These are phyloP conservation scores for Suhomyces coccinellae DNA, from an alignment of 1,139 yeast species.

Conservation along the genomic window DNA sequence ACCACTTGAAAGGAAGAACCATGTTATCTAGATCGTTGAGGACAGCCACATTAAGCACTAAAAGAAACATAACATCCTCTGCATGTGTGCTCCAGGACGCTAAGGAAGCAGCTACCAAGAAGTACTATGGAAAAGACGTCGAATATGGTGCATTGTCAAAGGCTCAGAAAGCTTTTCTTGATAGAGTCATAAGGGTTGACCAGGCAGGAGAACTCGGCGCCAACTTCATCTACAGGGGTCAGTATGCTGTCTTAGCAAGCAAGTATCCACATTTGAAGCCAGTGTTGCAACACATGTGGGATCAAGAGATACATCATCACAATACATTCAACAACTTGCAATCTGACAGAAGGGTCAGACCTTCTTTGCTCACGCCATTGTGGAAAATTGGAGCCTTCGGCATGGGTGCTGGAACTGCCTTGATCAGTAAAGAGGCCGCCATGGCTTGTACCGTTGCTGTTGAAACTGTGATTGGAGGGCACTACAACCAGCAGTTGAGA, in stretches of 20 bases:
- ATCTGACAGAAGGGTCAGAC: constrained; percentile 77
- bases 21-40: constrained; percentile 8
- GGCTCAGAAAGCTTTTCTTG: constrained; percentile 71
- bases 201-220: constrained; percentile 99
- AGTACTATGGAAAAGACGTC: constrained; percentile 25
- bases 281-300: constrained; percentile 94
- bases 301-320: constrained; percentile 91
- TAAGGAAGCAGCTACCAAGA: constrained; percentile 18
- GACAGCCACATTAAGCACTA: not conserved
- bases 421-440: constrained; percentile 91
- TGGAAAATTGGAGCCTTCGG: constrained; percentile 93
- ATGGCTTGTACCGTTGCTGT: constrained; percentile 99
- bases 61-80: constrained; percentile 1
- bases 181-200: constrained; percentile 82
- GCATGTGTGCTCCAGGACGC: constrained; percentile 6
- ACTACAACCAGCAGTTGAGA: constrained; percentile 87
- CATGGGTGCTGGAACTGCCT: constrained; percentile 84
- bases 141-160: constrained; percentile 47
- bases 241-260: constrained; percentile 70
- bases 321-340: constrained; percentile 79
- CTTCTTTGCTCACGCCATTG: constrained; percentile 83
- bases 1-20: constrained; percentile 1
- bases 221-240: constrained; percentile 89
- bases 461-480: constrained; percentile 96
- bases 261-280: constrained; percentile 72